phyloP scores from a whole-genome alignment of 2,329 filamentous ascomycete species.

The Trichoderma sp. region DNA sequence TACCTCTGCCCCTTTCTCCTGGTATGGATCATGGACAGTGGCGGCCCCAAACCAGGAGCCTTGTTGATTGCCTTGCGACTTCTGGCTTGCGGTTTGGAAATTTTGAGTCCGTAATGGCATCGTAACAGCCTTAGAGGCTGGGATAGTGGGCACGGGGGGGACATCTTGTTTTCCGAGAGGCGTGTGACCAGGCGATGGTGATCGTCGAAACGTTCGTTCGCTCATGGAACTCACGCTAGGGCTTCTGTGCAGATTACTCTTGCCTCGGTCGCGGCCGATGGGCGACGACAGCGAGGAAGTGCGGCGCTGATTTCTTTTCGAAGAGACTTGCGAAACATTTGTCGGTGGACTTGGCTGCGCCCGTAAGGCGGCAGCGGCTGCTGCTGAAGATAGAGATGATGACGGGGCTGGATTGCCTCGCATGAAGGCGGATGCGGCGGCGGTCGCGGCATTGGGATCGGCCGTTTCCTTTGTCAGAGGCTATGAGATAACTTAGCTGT shows the following conservation, averaged over 20 bases:
- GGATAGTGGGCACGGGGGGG: constrained; percentile 75
- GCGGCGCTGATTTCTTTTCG: constrained; percentile 77
- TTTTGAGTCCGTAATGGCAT: constrained; percentile 46
- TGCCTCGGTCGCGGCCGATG: constrained; percentile 45
- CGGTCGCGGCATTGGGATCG: constrained; percentile 71
- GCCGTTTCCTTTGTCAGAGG: constrained; percentile 62
- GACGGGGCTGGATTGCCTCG: constrained; percentile 62
- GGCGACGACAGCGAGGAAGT: constrained; percentile 69
- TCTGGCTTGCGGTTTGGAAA: constrained; percentile 55
- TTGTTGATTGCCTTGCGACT: constrained; percentile 39
- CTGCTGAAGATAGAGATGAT: constrained; percentile 70
- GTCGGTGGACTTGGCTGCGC: constrained; percentile 75
- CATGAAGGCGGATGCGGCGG: constrained; percentile 78
- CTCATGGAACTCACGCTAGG: constrained; percentile 80
- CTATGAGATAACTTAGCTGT: constrained; percentile 38
- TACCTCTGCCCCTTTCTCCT: constrained; percentile 45
- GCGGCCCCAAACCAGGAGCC: constrained; percentile 51
- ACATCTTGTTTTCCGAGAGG: constrained; percentile 44
- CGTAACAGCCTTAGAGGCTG: constrained; percentile 35
- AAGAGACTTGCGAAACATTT: constrained; percentile 77
- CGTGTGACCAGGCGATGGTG: constrained; percentile 59
- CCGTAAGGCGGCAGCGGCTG: constrained; percentile 80
- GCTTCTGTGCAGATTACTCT: constrained; percentile 56
- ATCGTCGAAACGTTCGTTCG: constrained; percentile 81
- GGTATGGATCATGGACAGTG: constrained; percentile 39